Evolutionary conservation across 495 filamentous ascomycete genomes (phyloP).

Genomic region (Penicillium samsonianum): DNA sequence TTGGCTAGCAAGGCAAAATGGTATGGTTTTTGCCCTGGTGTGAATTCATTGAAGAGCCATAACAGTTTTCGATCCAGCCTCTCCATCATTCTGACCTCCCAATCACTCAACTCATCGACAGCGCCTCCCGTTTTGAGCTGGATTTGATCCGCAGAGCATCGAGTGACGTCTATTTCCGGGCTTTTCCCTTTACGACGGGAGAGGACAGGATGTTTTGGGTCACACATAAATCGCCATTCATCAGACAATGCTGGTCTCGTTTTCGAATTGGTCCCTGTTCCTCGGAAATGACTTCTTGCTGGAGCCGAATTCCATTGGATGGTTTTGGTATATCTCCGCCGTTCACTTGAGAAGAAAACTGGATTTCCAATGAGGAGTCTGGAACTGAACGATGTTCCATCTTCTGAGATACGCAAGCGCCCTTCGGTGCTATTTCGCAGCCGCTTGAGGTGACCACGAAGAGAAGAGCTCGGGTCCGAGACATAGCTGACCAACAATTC

Average conservation of each 20-base stretch:
- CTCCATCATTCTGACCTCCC: slow-evolving; percentile 42
- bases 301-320: slow-evolving; percentile 18
- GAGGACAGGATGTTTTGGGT: background rate
- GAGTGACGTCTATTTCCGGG: background rate
- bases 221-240: slow-evolving; percentile 3
- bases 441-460: background rate
- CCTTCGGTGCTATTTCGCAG: background rate
- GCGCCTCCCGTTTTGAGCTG: background rate
- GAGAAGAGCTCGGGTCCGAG: slow-evolving; percentile 20
- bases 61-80: slow-evolving; percentile 39
- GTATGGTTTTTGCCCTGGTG: slow-evolving; percentile 43
- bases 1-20: slow-evolving; percentile 47
- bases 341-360: background rate
- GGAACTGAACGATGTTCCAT: slow-evolving; percentile 1
- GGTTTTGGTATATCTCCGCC: background rate
- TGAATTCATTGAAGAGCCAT: slow-evolving; percentile 44
- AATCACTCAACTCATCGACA: slow-evolving; percentile 29
- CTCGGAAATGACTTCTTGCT: background rate
- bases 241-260: background rate
- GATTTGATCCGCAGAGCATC: background rate
- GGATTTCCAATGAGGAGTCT: background rate
- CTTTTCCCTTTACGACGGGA: background rate
- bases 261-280: background rate
- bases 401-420: background rate
- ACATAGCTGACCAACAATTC: slow-evolving; percentile 31